phyloP scores from a whole-genome alignment of 2,329 filamentous ascomycete species.

The Knoxdaviesia proteae region DNA sequence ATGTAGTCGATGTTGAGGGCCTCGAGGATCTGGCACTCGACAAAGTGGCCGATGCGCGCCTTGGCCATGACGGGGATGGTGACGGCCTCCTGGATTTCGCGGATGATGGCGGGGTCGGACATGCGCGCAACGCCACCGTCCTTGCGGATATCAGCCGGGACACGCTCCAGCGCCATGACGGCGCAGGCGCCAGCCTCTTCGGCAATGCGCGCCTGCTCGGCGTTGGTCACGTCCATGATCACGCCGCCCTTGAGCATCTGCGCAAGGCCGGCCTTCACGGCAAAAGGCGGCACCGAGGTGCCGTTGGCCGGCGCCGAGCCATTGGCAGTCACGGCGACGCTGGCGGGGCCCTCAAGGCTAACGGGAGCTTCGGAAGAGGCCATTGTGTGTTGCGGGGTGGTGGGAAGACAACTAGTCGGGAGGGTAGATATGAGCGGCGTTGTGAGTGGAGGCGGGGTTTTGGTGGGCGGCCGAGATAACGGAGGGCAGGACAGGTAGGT shows the following conservation, averaged over 20 bases:
- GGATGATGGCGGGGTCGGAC: conserved; percentile 88
- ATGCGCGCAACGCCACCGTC: conserved; percentile 91
- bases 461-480: not conserved
- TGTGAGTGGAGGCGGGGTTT: not conserved
- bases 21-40: conserved; percentile 97
- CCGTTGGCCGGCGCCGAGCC: conserved; percentile 2
- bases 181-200: conserved; percentile 90
- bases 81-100: conserved; percentile 81
- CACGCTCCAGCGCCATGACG: conserved; percentile 96
- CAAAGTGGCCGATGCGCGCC: conserved; percentile 90
- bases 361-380: not conserved
- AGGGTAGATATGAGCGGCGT: conserved; percentile 8
- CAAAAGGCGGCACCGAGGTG: conserved; percentile 34
- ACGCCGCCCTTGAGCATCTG: conserved; percentile 98
- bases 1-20: conserved; percentile 92
- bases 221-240: conserved; percentile 97
- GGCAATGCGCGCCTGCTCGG: conserved; percentile 85
- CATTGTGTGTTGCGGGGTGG: not conserved
- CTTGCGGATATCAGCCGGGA: conserved; percentile 83
- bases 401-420: conserved; percentile 1
- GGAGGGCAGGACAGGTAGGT: conserved; percentile 2
- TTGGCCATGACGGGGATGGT: conserved; percentile 99
- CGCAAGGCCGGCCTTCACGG: conserved; percentile 83
- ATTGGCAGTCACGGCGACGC: not conserved
- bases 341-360: not conserved